A percentile compares a stretch with the other conserved stretches of the same genome.
Conservation (phyloP, 768 basidiomycete species). For the Termitomyces sp. region DNA sequence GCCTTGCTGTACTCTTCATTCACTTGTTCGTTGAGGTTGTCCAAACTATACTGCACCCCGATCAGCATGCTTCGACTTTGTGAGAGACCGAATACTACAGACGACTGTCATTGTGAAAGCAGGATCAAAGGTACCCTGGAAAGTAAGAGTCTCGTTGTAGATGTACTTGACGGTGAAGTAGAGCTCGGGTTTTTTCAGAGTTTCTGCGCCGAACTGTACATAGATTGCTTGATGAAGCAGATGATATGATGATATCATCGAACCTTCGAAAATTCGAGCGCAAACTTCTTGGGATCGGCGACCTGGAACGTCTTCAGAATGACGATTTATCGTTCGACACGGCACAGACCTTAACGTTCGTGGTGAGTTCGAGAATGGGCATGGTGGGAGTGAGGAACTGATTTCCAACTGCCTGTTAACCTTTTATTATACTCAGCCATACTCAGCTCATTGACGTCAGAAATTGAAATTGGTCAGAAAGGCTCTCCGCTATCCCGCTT, state of each 20-base stretch:
- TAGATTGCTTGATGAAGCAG: neutral
- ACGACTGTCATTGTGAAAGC: conserved; percentile 58
- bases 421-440: neutral
- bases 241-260: neutral
- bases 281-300: conserved; percentile 33
- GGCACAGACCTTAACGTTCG: conserved; percentile 35
- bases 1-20: conserved; percentile 52
- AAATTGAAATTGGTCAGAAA: neutral
- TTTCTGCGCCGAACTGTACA: conserved; percentile 44
- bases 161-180: conserved; percentile 50
- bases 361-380: conserved; percentile 37
- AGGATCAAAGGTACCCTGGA: conserved; percentile 59
- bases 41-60: conserved; percentile 46
- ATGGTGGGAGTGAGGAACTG: conserved; percentile 15
- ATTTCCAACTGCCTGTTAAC: neutral
- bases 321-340: neutral
- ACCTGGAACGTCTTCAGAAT: conserved; percentile 17
- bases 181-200: conserved; percentile 47
- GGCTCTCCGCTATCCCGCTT: neutral
- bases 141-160: conserved; percentile 57
- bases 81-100: conserved; percentile 18
- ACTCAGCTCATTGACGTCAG: neutral
- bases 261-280: conserved; percentile 56
- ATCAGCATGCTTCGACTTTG: neutral
- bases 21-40: conserved; percentile 40